Base-by-base conservation (phyloP, 139 green algal genomes). In the Micromonas commoda region DNA sequence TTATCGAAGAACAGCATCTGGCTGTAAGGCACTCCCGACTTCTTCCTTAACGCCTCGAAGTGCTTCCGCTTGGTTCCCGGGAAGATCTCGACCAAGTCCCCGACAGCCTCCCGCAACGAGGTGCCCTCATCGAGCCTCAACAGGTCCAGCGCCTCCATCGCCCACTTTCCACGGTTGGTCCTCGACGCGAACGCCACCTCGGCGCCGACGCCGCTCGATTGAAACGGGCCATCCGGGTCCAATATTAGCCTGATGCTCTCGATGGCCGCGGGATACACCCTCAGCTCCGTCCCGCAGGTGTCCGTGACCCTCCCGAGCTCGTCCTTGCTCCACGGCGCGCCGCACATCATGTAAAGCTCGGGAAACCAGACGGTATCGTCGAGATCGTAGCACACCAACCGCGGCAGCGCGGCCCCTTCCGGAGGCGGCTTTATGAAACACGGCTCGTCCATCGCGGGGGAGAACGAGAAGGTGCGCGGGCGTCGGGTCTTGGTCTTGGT, bases 1-100 rank as follows among this genome's bases (percentile, higher is more conserved):
- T 88, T 88, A 68, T 88, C 84, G 60, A 81, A 88, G 72, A 88
- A 88, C 1, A 82, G 45, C 86, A 91, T 89, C 35, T 91, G 81
- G 31, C 82, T 45, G 31, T 89, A 92, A 1, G 60, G 34, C 1
- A 91, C 82, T 54, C 86, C 82, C 23, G 80, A 86, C 16, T 34
- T 6, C 37, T 90, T 76, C 57, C 91, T 86, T 13, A 93, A 85
- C 32, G 38, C 67, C 26, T 82, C 68, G 79, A 93, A 93, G 77
- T 93, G 89, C 0, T 34, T 83, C 2, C 68, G 39, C 71, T 93
- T 93, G 65, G 31, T 83, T 35, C 88, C 86, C 0, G 82, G 77
- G 69, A 87, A 90, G 35, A 92, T 90, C 76, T 91, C 80, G 29
- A 57, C 45, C 9, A 57, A 16, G 45, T 57, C 45, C 16, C 45